A percentile compares a stretch with the other conserved stretches of the same genome.
phyloP scores from a whole-genome alignment of 1,284 basidiomycete genomes.

The Tetrapyrgos nigripes region DNA sequence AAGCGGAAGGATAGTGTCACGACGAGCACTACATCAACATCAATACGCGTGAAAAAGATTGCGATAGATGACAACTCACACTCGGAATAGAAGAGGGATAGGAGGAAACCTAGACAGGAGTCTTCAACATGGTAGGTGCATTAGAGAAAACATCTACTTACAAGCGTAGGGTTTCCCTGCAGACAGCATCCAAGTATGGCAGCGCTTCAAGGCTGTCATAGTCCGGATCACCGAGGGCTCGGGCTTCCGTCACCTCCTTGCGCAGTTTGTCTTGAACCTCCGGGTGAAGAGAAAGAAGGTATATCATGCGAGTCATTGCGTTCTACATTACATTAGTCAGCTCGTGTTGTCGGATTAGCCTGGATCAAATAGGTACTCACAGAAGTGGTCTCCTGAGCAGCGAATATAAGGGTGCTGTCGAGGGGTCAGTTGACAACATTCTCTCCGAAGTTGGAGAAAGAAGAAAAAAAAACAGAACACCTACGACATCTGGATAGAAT shows the following conservation, averaged over 20 bases:
- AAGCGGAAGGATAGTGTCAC: neutral
- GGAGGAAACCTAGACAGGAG: neutral
- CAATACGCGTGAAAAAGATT: no score
- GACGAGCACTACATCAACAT: neutral
- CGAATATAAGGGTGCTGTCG: neutral
- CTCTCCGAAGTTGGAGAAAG: neutral
- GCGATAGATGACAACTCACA: neutral
- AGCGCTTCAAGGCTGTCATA: neutral
- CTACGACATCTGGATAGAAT: constrained; percentile 13
- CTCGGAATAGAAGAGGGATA: constrained; percentile 1
- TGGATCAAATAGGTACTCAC: neutral
- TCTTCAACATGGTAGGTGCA: neutral
- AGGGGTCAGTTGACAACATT: neutral
- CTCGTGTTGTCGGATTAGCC: no score
- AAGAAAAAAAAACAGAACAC: neutral
- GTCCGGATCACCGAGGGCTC: neutral
- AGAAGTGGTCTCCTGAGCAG: constrained; percentile 1
- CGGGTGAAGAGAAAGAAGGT: neutral
- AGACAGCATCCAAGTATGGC: constrained; percentile 8
- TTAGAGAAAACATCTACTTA: neutral
- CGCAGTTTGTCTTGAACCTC: neutral
- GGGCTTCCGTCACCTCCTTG: constrained; percentile 2
- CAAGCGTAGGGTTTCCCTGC: constrained; percentile 6
- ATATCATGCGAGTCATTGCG: neutral
- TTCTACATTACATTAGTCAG: neutral